Conservation (phyloP, 148 eudicot species). For the Camellia sinensis region DNA sequence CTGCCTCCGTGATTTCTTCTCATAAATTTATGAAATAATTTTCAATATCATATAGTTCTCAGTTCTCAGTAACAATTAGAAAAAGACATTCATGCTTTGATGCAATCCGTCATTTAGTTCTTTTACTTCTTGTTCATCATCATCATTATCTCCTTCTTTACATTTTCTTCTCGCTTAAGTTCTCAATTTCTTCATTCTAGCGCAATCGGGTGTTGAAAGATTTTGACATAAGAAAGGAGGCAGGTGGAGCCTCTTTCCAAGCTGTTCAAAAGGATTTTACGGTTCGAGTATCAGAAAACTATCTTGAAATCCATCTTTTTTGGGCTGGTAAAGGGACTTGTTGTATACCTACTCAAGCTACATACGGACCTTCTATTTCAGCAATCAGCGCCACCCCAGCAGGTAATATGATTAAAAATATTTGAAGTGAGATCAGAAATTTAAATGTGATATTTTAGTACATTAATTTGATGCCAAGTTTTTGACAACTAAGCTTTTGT, state of each 20-base stretch:
- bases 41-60: background rate
- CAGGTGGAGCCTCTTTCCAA: constrained; percentile 47
- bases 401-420: constrained; percentile 31
- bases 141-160: too few species aligned
- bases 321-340: constrained; percentile 99
- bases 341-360: constrained; percentile 73
- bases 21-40: background rate
- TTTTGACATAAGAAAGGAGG: constrained; percentile 68
- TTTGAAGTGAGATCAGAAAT: background rate
- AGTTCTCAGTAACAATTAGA: background rate
- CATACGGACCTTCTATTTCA: constrained; percentile 80
- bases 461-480: constrained; percentile 16
- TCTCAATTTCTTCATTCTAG: constrained; percentile 26
- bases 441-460: constrained; percentile 2
- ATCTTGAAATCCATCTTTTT: constrained; percentile 81
- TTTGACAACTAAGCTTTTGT: constrained; percentile 17
- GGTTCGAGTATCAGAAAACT: constrained; percentile 54
- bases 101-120: background rate
- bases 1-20: background rate
- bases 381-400: constrained; percentile 80
- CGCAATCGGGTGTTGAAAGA: constrained; percentile 51
- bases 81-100: background rate
- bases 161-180: background rate
- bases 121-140: too few species aligned
- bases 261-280: constrained; percentile 47